phyloP scores from a whole-genome alignment of 2,329 filamentous ascomycete species.

The Rutstroemia sp. region DNA sequence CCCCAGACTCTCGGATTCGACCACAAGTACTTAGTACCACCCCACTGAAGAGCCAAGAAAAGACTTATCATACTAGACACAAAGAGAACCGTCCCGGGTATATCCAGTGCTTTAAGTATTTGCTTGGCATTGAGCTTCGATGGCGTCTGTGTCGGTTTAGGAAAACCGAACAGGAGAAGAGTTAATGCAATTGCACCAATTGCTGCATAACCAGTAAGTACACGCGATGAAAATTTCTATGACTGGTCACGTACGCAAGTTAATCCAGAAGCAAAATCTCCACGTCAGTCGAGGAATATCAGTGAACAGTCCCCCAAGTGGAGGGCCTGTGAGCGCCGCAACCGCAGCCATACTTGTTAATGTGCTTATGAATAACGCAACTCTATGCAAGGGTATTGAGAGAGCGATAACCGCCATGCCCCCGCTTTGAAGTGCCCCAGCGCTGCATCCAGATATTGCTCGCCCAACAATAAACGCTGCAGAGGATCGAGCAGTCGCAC shows the following conservation, averaged over 20 bases:
- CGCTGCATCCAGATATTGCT: conserved; percentile 20
- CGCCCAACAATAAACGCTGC: conserved; percentile 6
- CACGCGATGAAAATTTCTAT: neutral
- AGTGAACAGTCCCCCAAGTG: conserved; percentile 57
- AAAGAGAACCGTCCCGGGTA: conserved; percentile 30
- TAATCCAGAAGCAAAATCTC: conserved; percentile 40
- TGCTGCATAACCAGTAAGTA: neutral
- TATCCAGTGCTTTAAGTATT: conserved; percentile 19
- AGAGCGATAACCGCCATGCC: conserved; percentile 35
- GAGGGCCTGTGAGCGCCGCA: conserved; percentile 50
- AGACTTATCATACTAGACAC: conserved; percentile 27
- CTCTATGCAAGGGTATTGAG: conserved; percentile 22
- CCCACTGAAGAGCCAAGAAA: conserved; percentile 31
- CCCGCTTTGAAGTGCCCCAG: conserved; percentile 27
- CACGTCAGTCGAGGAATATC: conserved; percentile 42
- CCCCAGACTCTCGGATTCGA: conserved; percentile 30
- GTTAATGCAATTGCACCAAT: neutral
- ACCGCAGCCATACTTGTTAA: conserved; percentile 60
- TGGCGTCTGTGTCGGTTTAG: neutral
- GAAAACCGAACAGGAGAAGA: neutral
- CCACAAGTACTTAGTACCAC: conserved; percentile 28
- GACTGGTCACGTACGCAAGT: neutral
- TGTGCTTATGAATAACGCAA: conserved; percentile 36
- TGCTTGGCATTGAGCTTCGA: neutral
- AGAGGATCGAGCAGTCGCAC: conserved; percentile 20